Conservation (phyloP, 805 yeast genomes). For the Metschnikowia chrysomelidarum region DNA sequence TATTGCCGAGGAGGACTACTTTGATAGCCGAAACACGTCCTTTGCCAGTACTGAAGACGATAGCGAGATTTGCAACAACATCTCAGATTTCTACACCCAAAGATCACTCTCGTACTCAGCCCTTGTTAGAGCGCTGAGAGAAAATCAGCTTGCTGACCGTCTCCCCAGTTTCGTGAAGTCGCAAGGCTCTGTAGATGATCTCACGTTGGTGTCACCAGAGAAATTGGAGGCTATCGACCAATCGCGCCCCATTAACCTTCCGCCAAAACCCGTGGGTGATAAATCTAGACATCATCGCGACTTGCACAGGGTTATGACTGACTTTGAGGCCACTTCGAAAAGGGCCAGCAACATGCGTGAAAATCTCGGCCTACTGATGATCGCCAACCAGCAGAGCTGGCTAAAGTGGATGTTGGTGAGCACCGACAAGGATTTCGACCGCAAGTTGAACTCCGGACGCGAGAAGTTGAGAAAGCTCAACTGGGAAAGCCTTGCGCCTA, state of each 20-base stretch:
- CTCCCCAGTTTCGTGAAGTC: conserved; percentile 39
- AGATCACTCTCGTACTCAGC: conserved; percentile 35
- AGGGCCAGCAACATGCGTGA: conserved; percentile 20
- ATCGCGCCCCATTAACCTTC: conserved; percentile 69
- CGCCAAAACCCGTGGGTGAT: conserved; percentile 59
- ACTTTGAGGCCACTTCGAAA: conserved; percentile 34
- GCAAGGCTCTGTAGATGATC: conserved; percentile 30
- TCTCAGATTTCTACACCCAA: conserved; percentile 35
- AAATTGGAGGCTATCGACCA: conserved; percentile 54
- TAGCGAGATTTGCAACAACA: conserved; percentile 33
- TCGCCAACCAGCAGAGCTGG: conserved; percentile 30
- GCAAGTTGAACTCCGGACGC: conserved; percentile 28
- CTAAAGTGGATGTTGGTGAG: conserved; percentile 20
- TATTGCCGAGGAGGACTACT: conserved; percentile 15
- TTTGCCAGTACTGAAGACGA: conserved; percentile 25
- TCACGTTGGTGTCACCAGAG: conserved; percentile 53
- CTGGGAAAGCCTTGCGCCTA: conserved; percentile 39
- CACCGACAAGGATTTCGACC: conserved; percentile 24
- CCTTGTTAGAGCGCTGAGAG: conserved; percentile 31
- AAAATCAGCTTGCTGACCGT: conserved; percentile 33
- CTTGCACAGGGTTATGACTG: conserved; percentile 45
- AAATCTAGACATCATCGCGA: conserved; percentile 55
- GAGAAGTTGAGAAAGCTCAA: conserved; percentile 29
- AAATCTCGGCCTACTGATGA: conserved; percentile 18
- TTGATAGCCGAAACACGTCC: conserved; percentile 9